phyloP scores from a whole-genome alignment of 108 stramenopile genomes.

The Skeletonema tropicum region DNA sequence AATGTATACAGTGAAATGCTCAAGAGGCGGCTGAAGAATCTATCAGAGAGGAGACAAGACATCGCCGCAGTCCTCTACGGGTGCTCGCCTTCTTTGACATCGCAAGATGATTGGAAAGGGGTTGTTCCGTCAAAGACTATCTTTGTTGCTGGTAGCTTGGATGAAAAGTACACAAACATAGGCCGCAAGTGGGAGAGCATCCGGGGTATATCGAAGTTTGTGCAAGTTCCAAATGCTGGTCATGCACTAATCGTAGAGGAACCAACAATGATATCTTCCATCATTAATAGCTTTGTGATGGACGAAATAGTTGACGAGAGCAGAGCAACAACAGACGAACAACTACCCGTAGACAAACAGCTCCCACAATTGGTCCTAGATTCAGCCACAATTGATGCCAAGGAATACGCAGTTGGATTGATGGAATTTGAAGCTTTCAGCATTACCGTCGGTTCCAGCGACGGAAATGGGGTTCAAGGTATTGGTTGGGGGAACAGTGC shows the following conservation, averaged over 20 bases:
- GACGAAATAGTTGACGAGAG: conserved; percentile 11
- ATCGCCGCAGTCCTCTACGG: conserved; percentile 63
- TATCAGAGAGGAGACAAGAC: conserved; percentile 52
- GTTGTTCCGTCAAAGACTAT: conserved; percentile 54
- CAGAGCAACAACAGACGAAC: not conserved
- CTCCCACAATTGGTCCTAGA: not conserved
- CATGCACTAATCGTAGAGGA: conserved; percentile 81
- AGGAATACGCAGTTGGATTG: conserved; percentile 17
- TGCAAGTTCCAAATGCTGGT: conserved; percentile 56
- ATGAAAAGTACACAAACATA: conserved; percentile 71
- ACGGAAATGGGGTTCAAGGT: conserved; percentile 55
- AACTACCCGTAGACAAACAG: not conserved
- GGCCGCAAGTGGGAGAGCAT: conserved; percentile 49
- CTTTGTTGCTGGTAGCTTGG: conserved; percentile 68
- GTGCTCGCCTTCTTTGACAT: conserved; percentile 60
- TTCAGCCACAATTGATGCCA: not conserved
- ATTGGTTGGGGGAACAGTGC: conserved; percentile 80
- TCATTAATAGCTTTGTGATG: conserved; percentile 46
- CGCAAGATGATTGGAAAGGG: conserved; percentile 55
- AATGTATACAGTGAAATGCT: conserved; percentile 42
- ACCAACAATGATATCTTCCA: conserved; percentile 49
- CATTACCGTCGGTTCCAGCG: conserved; percentile 49
- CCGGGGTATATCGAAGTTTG: conserved; percentile 30
- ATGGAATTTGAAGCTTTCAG: conserved; percentile 69
- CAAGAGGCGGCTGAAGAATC: conserved; percentile 31